phyloP scores from a whole-genome alignment of 225 moss, liverwort and hornwort genomes.

The Physcomitrium patens region DNA sequence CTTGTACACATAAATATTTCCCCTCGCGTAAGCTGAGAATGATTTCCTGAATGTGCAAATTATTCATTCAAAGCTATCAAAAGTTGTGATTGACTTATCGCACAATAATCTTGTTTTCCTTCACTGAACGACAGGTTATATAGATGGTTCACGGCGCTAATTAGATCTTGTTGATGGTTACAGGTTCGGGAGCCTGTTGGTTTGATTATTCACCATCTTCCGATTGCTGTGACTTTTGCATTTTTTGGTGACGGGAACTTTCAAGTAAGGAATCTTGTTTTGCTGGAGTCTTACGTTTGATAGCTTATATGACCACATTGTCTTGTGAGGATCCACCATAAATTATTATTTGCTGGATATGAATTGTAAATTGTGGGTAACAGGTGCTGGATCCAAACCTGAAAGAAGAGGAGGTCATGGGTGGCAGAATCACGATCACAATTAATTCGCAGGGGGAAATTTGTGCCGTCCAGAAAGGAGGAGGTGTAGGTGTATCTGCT shows the following conservation, averaged over 20 bases:
- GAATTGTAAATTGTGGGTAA: conserved; percentile 4
- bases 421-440: conserved; percentile 78
- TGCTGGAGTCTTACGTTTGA: neutral
- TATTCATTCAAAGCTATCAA: neutral
- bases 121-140: neutral
- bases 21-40: neutral
- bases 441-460: conserved; percentile 81
- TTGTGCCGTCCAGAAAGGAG: conserved; percentile 89
- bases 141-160: conserved; percentile 1
- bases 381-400: conserved; percentile 86
- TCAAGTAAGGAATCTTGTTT: conserved; percentile 55
- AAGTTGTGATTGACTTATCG: neutral
- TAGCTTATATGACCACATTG: neutral
- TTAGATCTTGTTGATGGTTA: conserved; percentile 28
- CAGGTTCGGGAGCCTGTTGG: conserved; percentile 81
- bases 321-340: neutral
- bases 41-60: neutral
- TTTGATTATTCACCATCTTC: conserved; percentile 85
- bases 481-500: conserved; percentile 78
- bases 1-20: neutral
- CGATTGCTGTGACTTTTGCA: conserved; percentile 86
- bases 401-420: conserved; percentile 92
- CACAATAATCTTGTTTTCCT: neutral
- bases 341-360: neutral
- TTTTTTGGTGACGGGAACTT: conserved; percentile 83